Conservation (phyloP, 805 yeast genomes). For the Candida germanica region DNA sequence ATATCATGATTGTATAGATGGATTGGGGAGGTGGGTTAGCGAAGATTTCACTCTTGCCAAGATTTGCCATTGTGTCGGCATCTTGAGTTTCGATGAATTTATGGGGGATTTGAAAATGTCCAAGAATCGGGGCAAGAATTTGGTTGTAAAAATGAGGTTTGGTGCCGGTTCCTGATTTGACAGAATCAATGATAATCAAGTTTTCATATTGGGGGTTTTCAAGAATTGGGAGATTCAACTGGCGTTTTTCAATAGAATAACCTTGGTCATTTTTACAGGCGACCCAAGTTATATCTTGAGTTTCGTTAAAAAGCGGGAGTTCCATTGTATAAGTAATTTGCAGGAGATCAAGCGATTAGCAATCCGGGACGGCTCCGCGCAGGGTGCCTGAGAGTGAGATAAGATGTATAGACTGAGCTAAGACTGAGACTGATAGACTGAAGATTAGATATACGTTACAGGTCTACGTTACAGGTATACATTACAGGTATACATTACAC, state of each 20-base stretch:
- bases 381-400: too few relatives aligned
- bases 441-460: too few relatives aligned
- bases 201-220: neutral
- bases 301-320: slow-evolving; percentile 2
- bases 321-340: slow-evolving; percentile 4
- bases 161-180: slow-evolving; percentile 48
- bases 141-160: slow-evolving; percentile 34
- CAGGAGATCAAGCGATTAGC: too few relatives aligned
- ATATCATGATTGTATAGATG: slow-evolving; percentile 48
- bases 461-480: too few relatives aligned
- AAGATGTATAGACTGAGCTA: too few relatives aligned
- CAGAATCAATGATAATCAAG: slow-evolving; percentile 43
- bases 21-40: neutral
- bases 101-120: slow-evolving; percentile 31
- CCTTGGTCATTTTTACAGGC: slow-evolving; percentile 6
- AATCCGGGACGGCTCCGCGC: too few relatives aligned
- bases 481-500: too few relatives aligned
- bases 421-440: too few relatives aligned
- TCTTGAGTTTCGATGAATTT: slow-evolving; percentile 43
- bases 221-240: neutral
- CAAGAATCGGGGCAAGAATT: slow-evolving; percentile 49
- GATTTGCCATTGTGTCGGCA: slow-evolving; percentile 33
- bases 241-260: neutral
- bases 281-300: neutral
- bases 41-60: slow-evolving; percentile 13